Evolutionary conservation across 371 early-diverging fungal species (phyloP), one percentile per base, ranked within the genome.

Genomic region (Catenaria anguillulae): DNA sequence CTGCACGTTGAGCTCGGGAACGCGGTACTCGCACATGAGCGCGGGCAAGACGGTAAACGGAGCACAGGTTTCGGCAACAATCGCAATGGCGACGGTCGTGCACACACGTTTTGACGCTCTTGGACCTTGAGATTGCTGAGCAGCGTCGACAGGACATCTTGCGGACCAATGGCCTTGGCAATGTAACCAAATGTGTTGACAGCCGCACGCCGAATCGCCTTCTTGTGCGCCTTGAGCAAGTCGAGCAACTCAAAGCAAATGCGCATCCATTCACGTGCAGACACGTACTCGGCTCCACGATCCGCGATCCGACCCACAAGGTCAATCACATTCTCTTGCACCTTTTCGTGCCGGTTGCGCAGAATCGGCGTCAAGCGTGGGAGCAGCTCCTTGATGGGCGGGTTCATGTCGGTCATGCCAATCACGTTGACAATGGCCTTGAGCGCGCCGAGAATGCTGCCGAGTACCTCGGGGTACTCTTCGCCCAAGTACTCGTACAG

Each of bases 181-280:
- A 98, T 96, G 70, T 93, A 93, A 62, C 97, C 97, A 73, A 98
- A 93, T 0, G 96, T 97, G 73, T 88, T 92, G 67, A 95, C 91
- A 17, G 94, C 87, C 0, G 94, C 93, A 62, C 95, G 85, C 35
- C 97, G 88, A 69, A 93, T 95, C 45, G 88, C 90, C 76, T 88
- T 94, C 69, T 88, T 89, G 77, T 92, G 93, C 1, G 98, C 94
- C 68, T 93, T 92, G 55, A 98, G 77, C 73, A 93, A 80, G 70
- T 97, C 99, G 50, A 97, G 77, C 50, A 98, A 75, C 70, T 94
- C 97, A 68, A 97, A 97, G 66, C 96, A 96, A 64, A 93, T 93
- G 61, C 99, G 88, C 94, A 98, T 94, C 98, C 98, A 98, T 76
- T 98, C 99, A 67, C 93, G 84, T 4, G 96, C 90, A 65, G 86